phyloP scores from a whole-genome alignment of 768 basidiomycete species.

The Hypholoma fasciculare region DNA sequence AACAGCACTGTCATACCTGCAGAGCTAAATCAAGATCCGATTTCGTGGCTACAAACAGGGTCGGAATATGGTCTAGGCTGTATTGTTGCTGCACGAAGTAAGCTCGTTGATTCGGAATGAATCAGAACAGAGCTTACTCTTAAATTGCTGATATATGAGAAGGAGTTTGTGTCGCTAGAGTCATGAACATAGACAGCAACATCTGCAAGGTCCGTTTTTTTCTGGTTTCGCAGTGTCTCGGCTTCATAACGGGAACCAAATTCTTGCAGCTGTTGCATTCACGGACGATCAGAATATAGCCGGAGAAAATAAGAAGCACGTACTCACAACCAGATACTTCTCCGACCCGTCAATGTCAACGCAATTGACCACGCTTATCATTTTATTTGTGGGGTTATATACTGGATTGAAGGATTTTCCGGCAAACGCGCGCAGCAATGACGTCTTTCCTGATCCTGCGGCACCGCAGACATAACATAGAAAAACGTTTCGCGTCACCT shows the following conservation, averaged over 20 bases:
- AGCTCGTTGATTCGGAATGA: slow-evolving; percentile 11
- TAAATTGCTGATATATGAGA: slow-evolving; percentile 96
- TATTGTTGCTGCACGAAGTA: slow-evolving; percentile 84
- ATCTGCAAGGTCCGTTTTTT: slow-evolving; percentile 91
- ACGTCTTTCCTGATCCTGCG: slow-evolving; percentile 94
- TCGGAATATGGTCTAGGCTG: slow-evolving; percentile 91
- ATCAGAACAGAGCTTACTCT: slow-evolving; percentile 51
- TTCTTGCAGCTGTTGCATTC: slow-evolving; percentile 78
- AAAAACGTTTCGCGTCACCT: slow-evolving; percentile 89
- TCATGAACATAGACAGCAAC: slow-evolving; percentile 96
- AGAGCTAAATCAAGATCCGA: slow-evolving; percentile 96
- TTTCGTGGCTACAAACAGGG: slow-evolving; percentile 97
- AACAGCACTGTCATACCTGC: slow-evolving; percentile 52
- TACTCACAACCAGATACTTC: slow-evolving; percentile 92
- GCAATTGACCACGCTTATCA: slow-evolving; percentile 90
- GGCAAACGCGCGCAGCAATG: slow-evolving; percentile 80
- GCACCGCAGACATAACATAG: slow-evolving; percentile 93
- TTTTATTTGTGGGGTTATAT: slow-evolving; percentile 89
- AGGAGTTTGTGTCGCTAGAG: slow-evolving; percentile 98
- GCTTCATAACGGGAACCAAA: slow-evolving; percentile 96
- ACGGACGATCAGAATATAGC: not conserved
- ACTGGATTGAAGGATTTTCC: slow-evolving; percentile 72
- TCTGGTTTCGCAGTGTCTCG: slow-evolving; percentile 83
- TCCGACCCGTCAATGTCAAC: slow-evolving; percentile 95
- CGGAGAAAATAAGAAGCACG: not conserved